Percentiles rank a stretch among this genome's conserved stretches.
Conservation (phyloP, 495 filamentous ascomycete species). For the Penicillium longicatenatum region DNA sequence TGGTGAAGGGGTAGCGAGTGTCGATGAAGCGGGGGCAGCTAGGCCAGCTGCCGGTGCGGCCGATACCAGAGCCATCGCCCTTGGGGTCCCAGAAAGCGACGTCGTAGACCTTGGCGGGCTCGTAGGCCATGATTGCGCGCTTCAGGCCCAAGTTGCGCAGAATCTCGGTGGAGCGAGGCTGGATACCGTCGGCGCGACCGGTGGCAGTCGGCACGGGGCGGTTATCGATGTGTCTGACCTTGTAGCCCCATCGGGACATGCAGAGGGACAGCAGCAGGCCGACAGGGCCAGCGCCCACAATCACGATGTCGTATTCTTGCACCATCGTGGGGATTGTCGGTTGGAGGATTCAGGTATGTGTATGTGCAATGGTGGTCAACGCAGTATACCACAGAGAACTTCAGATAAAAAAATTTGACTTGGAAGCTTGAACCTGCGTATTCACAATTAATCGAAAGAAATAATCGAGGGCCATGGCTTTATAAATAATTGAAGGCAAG, state of each 20-base stretch:
- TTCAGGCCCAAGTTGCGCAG: constrained; percentile 67
- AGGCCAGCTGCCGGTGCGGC: constrained; percentile 62
- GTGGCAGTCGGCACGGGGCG: constrained; percentile 62
- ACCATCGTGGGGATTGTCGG: constrained; percentile 34
- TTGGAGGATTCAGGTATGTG: constrained; percentile 2
- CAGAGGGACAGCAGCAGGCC: constrained; percentile 85
- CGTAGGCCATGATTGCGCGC: constrained; percentile 62
- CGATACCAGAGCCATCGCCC: constrained; percentile 52
- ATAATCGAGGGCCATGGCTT: constrained; percentile 26
- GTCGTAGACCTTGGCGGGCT: constrained; percentile 67
- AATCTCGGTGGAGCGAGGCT: constrained; percentile 70
- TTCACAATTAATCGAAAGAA: constrained; percentile 7
- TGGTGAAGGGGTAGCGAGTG: constrained; percentile 67
- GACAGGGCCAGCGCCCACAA: constrained; percentile 87
- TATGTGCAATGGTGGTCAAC: background rate
- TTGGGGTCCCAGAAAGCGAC: constrained; percentile 68
- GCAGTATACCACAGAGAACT: background rate
- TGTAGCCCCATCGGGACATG: constrained; percentile 69
- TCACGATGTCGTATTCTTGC: constrained; percentile 70
- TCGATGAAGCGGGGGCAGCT: constrained; percentile 67
- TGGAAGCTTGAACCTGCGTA: constrained; percentile 11
- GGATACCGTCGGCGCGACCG: constrained; percentile 76
- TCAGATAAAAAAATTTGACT: constrained; percentile 1
- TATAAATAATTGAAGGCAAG: constrained; percentile 36
- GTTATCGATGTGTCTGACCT: constrained; percentile 69